phyloP scores from a whole-genome alignment of 345 rosid species.

The Brassica napus region Da-Ae NC_063439.1:23427501-23428000 shows the following conservation, averaged over 20 bases:
- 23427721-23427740: slow-evolving; percentile 71
- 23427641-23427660: slow-evolving; percentile 24
- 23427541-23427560: too few relatives aligned
- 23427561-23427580: too few relatives aligned
- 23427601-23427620: slow-evolving; percentile 46
- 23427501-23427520: too few relatives aligned
- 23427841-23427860: slow-evolving; percentile 66
- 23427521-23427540: too few relatives aligned
- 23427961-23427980: slow-evolving; percentile 66
- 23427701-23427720: too few relatives aligned
- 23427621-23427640: slow-evolving; percentile 23
- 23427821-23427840: slow-evolving; percentile 23
- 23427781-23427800: slow-evolving; percentile 68
- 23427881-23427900: slow-evolving; percentile 81
- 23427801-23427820: too few relatives aligned
- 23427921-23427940: slow-evolving; percentile 72
- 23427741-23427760: slow-evolving; percentile 62
- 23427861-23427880: slow-evolving; percentile 69
- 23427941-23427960: slow-evolving; percentile 85
- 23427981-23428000: slow-evolving; percentile 78
- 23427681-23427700: neutral
- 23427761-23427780: slow-evolving; percentile 82
- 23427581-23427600: too few relatives aligned
- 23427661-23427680: slow-evolving; percentile 45
- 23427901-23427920: slow-evolving; percentile 64